These are phyloP conservation scores for Berberis thunbergii DNA, from an alignment of 164 flowering plant genomes.

Conservation along the genomic window DNA sequence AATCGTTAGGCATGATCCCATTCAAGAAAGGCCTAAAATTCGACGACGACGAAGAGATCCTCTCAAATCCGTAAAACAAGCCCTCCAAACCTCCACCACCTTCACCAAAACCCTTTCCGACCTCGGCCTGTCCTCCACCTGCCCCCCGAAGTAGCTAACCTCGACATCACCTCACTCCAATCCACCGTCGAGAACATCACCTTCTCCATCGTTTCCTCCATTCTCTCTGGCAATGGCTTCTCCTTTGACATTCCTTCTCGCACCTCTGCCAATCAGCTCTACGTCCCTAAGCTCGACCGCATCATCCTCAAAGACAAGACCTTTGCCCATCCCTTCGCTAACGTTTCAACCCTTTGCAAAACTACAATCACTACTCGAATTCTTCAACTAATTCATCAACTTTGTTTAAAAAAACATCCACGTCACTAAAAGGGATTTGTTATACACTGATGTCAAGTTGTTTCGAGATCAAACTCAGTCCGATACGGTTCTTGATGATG, in stretches of 20 bases:
- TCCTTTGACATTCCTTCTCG: constrained; percentile 80
- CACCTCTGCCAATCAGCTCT: constrained; percentile 75
- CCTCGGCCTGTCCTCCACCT: constrained; percentile 55
- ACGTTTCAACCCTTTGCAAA: constrained; percentile 71
- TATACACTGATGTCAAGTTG: constrained; percentile 93
- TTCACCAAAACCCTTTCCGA: constrained; percentile 41
- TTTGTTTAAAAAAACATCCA: constrained; percentile 63
- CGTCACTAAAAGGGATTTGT: constrained; percentile 90
- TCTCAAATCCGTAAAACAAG: constrained; percentile 23
- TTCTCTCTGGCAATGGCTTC: constrained; percentile 76
- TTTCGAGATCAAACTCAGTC: constrained; percentile 90
- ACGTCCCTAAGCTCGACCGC: constrained; percentile 94
- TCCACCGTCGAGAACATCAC: constrained; percentile 43
- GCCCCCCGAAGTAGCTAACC: constrained; percentile 74
- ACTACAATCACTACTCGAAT: constrained; percentile 71
- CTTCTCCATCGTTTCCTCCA: constrained; percentile 45
- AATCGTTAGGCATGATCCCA: constrained; percentile 15
- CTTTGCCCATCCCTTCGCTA: constrained; percentile 60
- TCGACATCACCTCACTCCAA: constrained; percentile 63
- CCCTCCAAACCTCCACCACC: constrained; percentile 16
- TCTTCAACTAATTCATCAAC: constrained; percentile 72
- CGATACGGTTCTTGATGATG: constrained; percentile 82
- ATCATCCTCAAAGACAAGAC: constrained; percentile 81
- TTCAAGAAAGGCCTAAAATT: constrained; percentile 58
- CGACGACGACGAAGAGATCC: constrained; percentile 33